phyloP scores from a whole-genome alignment of 148 eudicot species.

The Rhododendron henanense region DNA sequence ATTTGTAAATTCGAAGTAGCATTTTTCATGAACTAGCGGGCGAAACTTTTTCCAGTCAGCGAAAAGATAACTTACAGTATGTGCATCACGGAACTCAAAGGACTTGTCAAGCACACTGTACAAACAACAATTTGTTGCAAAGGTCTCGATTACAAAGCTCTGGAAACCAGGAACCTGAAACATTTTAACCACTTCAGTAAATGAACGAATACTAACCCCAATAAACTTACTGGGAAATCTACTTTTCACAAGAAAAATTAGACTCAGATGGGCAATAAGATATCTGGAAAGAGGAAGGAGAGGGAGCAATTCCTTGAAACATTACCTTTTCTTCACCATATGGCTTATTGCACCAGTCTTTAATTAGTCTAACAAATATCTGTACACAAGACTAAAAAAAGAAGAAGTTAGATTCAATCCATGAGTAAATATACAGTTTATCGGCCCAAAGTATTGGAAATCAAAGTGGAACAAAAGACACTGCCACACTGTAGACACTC shows the following conservation, averaged over 20 bases:
- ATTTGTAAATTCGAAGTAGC: not conserved
- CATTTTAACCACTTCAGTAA: slow-evolving; percentile 21
- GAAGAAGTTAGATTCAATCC: slow-evolving; percentile 2
- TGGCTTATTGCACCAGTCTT: slow-evolving; percentile 81
- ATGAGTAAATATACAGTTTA: not conserved
- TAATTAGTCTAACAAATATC: slow-evolving; percentile 72
- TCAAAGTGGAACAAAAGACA: not conserved
- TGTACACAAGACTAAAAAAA: slow-evolving; percentile 75
- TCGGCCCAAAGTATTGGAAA: not conserved
- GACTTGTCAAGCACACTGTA: slow-evolving; percentile 94
- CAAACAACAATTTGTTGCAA: slow-evolving; percentile 81
- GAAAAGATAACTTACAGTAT: slow-evolving; percentile 60
- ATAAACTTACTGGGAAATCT: not conserved
- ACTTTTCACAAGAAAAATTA: not conserved
- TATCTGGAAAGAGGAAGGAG: not conserved
- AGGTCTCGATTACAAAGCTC: slow-evolving; percentile 64
- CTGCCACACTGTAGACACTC: not conserved
- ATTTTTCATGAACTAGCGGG: not conserved
- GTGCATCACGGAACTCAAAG: slow-evolving; percentile 87
- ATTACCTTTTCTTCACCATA: slow-evolving; percentile 79
- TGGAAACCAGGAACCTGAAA: slow-evolving; percentile 92
- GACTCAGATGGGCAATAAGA: not conserved
- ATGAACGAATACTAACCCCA: not conserved
- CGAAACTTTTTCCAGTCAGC: not conserved
- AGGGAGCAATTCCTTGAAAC: slow-evolving; percentile 1